Percentiles rank a stretch among this genome's conserved stretches.
Evolutionary conservation across 2,329 filamentous ascomycete species (phyloP).

Genomic region (Aspergillus texensis): DNA sequence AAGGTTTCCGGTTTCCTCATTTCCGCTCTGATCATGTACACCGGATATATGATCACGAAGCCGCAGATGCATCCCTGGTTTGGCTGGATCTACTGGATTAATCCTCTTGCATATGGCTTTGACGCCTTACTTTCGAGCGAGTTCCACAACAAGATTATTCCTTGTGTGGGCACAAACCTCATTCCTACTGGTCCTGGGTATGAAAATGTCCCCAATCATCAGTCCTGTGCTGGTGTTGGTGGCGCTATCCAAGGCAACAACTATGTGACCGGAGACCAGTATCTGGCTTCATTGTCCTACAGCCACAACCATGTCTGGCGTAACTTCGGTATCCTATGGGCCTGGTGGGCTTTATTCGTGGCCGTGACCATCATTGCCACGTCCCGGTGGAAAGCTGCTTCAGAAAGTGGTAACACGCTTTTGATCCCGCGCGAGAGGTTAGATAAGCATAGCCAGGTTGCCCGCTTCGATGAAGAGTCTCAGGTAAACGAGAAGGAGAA

Average conservation of each 20-base stretch:
- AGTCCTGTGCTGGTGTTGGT: slow-evolving; percentile 52
- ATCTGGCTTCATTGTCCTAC: slow-evolving; percentile 59
- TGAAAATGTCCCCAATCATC: slow-evolving; percentile 21
- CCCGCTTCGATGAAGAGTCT: slow-evolving; percentile 55
- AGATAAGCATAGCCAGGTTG: slow-evolving; percentile 36
- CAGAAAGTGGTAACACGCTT: slow-evolving; percentile 58
- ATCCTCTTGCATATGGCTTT: slow-evolving; percentile 43
- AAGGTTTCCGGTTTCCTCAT: slow-evolving; percentile 52
- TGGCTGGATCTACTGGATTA: slow-evolving; percentile 49
- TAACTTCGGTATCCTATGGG: slow-evolving; percentile 65
- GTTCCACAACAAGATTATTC: slow-evolving; percentile 33
- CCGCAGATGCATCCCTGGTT: slow-evolving; percentile 58
- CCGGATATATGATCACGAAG: slow-evolving; percentile 49
- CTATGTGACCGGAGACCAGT: slow-evolving; percentile 60
- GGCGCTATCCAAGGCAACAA: slow-evolving; percentile 56
- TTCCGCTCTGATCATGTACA: slow-evolving; percentile 42
- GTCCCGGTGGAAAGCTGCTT: slow-evolving; percentile 56
- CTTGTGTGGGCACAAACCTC: slow-evolving; percentile 37
- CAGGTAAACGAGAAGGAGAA: slow-evolving; percentile 32
- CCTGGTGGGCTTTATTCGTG: slow-evolving; percentile 64
- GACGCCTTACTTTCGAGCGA: slow-evolving; percentile 42
- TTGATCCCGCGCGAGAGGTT: slow-evolving; percentile 65
- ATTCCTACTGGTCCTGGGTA: slow-evolving; percentile 36
- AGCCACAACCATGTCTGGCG: slow-evolving; percentile 57
- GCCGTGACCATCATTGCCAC: slow-evolving; percentile 62